Base-by-base conservation (phyloP, 495 filamentous ascomycete species). In the Trichoderma gamsii region DNA sequence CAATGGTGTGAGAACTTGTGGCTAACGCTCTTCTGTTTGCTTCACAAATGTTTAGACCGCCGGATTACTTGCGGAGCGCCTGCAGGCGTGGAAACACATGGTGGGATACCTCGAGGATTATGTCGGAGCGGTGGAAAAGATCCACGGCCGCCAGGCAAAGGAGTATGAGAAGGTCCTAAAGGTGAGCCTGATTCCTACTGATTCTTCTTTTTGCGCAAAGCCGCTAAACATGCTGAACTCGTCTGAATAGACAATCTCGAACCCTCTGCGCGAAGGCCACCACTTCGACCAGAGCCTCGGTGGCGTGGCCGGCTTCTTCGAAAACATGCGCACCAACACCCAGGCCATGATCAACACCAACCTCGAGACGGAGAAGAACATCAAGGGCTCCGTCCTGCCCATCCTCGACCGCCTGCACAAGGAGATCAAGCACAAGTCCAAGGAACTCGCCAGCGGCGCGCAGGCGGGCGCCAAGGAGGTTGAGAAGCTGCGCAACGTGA, bases 101-200 rank as follows among this genome's bases (percentile, higher is more conserved):
- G 90, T 92, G 66, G 90, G 81, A 66, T 93, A 97, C 75, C 79
- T 99, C 35, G 93, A 97, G 77, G 90, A 93, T 65, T 99, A 97
- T 75, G 84, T 99, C 70, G 77, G 79, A 49, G 86, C 88, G 13
- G 91, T 90, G 27, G 92, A 96, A 75, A 97, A 92, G 81, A 79
- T 91, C 49, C 86, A 97, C 71, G 91, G 88, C 77, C 84, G 85
- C 16, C 88, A 96, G 70, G 87, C 91, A 38, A 98, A 97, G 82
- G 95, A 98, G 75, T 95, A 96, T 72, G 93, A 97, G 83, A 94
- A 90, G 78, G 87, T 97, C 32, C 77, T 97, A 71, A 98, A 97
- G 87, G 90, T 92, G 65, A 32, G 78, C 68, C 49, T 23, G 12
- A 46, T 52, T 52, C 7, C n/a, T 52, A 0, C 8, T 52, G 18